Base-by-base conservation (phyloP, 805 yeast genomes). In the Zygoascus flipseniorum region DNA sequence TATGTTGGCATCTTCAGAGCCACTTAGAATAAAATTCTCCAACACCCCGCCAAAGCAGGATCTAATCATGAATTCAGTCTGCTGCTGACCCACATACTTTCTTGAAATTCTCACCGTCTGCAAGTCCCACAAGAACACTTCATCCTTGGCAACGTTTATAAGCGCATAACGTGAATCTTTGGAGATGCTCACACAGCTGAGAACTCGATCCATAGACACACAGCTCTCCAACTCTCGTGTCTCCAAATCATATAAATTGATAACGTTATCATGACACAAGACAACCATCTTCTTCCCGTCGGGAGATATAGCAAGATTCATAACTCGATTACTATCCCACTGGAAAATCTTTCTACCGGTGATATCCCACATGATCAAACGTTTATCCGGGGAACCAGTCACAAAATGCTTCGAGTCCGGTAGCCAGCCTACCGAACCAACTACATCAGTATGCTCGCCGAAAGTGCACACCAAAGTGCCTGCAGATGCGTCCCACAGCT, bases 111-210 rank as follows among this genome's bases (percentile, higher is more conserved):
- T 69, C 3, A 82, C 78, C 53, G 73, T 76, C 41, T 75, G 67
- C 56, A 86, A 79, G 58, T 88, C 87, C 95, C 96, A 88, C 4
- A 89, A 69, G 60, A 87, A 93, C 8, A 89, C 66, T 63, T 86
- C 93, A 61, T 85, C 89, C 0, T 88, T 85, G 14, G 81, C 80
- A 18, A 83, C 77, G 60, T 82, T 86, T 23, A 88, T 73, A 43
- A 89, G 68, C 8, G 81, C 72, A 55, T 79, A 70, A 43, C 73
- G 73, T 35, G 82, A 76, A 28, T 85, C 85, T 48, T 67, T 68
- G 0, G 89, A 81, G 1, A 81, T 69, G 0, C 82, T 70, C 37
- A 89, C 77, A 2, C 88, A 81, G 0, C 92, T 85, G 58, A 85
- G 72, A 52, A 79, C 75, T 32, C 81, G 81, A 26, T 78, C 78